Base-by-base conservation (phyloP, 371 early-diverging fungal genomes). In the Capillidium heterosporum region DNA sequence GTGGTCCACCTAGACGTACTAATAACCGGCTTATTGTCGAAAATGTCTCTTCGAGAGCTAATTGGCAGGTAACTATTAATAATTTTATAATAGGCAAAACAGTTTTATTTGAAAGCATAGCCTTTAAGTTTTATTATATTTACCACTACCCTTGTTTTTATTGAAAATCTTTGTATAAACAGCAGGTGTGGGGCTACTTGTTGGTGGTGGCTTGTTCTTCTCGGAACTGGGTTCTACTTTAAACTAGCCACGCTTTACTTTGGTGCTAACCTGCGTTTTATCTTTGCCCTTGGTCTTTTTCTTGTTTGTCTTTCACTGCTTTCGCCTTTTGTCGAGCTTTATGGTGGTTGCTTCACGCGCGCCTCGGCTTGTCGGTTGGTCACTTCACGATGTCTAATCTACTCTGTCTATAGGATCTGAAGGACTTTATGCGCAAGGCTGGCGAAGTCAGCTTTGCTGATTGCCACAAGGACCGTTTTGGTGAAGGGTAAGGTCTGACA, bases 381-480 rank as follows among this genome's bases (percentile, higher is more conserved):
- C 35, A 35, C 35, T 35, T 35, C 35, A 35, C 35, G 35, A 35
- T 13, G 35, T 35, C 35, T 35, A 35, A 35, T 35, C 35, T 35
- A 35, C 35, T 35, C 13, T 35, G 35, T 35, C 35, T 42, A 64
- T 70, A 95, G 93, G 93, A 89, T 72, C 78, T 95, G 72, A 95
- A 95, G 74, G 94, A 94, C 68, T 74, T 89, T 66, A 85, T 92
- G 77, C 87, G 93, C 65, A 84, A 85, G 61, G 93, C 90, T 55
- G 94, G 94, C 59, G 90, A 91, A 68, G 94, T 95, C 7, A 78
- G 83, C 32, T 95, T 87, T 74, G 84, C 95, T 28, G 91, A 93
- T 65, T 78, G 86, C 32, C 81, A 80, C 70, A 78, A 77, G 63
- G 77, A 77, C 55, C 78, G 84, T 49, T 81, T 84, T 39, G 85